Evolutionary conservation across 352 stramenopile species (phyloP).

Genomic region (Thraustotheca clavata): DNA sequence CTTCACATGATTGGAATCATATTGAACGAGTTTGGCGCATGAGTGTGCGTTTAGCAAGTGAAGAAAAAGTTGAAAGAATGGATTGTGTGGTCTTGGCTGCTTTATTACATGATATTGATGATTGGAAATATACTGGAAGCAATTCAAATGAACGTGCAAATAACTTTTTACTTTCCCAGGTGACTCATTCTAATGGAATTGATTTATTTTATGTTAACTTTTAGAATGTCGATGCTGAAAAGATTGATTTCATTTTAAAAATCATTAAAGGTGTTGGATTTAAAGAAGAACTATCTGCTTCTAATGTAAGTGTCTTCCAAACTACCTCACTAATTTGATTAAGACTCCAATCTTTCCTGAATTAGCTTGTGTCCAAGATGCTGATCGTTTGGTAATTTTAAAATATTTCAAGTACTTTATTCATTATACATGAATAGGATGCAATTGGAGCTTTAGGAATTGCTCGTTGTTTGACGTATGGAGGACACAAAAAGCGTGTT

Average conservation of each 20-base stretch:
- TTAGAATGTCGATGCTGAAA: conserved; percentile 33
- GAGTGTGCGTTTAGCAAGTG: conserved; percentile 51
- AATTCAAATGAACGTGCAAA: conserved; percentile 45
- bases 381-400: conserved; percentile 57
- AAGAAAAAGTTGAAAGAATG: conserved; percentile 60
- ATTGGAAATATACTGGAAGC: conserved; percentile 81
- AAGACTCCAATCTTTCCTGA: conserved; percentile 42
- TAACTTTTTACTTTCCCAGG: conserved; percentile 45
- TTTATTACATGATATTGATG: conserved; percentile 85
- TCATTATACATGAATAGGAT: conserved; percentile 34
- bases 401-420: not conserved
- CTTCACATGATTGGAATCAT: conserved; percentile 81
- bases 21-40: conserved; percentile 83
- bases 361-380: conserved; percentile 85
- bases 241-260: conserved; percentile 58
- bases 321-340: not conserved
- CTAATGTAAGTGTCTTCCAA: conserved; percentile 21
- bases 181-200: not conserved
- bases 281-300: conserved; percentile 62
- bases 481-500: conserved; percentile 69
- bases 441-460: conserved; percentile 88
- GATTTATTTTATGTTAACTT: not conserved
- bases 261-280: conserved; percentile 82
- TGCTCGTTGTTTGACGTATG: conserved; percentile 86
- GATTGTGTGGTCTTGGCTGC: conserved; percentile 78